Conservation (phyloP, 2,329 filamentous ascomycete genomes). For the Sporothrix pseudoabietina region DNA sequence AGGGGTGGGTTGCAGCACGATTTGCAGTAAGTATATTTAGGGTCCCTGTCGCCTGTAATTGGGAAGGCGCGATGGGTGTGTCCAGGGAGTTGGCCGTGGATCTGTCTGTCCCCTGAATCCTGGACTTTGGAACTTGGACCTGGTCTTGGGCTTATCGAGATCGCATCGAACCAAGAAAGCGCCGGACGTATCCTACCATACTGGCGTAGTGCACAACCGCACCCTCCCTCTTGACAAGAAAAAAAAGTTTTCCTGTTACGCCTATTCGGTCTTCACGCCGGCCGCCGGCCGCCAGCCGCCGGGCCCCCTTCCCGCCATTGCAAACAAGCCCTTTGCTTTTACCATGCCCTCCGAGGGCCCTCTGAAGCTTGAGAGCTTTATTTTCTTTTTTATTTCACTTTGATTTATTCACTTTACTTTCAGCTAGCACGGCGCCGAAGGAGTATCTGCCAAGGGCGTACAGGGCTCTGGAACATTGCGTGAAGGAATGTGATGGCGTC, state of each 20-base stretch:
- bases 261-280: neutral
- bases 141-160: constrained; percentile 21
- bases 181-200: constrained; percentile 5
- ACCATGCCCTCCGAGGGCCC: neutral
- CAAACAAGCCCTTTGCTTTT: neutral
- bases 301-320: neutral
- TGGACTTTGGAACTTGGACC: neutral
- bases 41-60: neutral
- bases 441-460: neutral
- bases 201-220: neutral
- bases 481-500: neutral
- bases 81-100: neutral
- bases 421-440: constrained; percentile 8
- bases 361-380: neutral
- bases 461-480: neutral
- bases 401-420: neutral
- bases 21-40: neutral
- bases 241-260: neutral
- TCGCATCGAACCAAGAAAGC: constrained; percentile 20
- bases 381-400: neutral
- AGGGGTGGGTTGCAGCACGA: constrained; percentile 2
- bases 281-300: neutral
- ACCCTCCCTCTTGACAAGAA: neutral
- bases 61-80: neutral
- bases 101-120: neutral